A percentile compares a stretch with the other conserved stretches of the same genome.
These are phyloP conservation scores for Tolypocladium cylindrosporum DNA, from an alignment of 2,329 filamentous ascomycete species.

Conservation along the genomic window DNA sequence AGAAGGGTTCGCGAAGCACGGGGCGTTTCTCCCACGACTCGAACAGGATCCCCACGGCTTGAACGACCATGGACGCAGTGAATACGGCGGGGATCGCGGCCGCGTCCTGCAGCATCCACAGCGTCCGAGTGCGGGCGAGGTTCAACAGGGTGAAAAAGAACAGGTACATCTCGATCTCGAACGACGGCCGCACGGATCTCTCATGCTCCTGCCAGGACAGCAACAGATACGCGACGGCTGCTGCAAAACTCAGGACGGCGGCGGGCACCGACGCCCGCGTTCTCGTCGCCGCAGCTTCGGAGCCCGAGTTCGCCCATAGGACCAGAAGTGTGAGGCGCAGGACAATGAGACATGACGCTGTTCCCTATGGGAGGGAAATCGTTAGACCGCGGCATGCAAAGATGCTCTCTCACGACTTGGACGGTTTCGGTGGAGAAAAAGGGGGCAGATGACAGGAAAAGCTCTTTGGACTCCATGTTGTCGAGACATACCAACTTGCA, in stretches of 20 bases:
- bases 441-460: too few species aligned
- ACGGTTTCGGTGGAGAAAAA: too few species aligned
- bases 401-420: too few species aligned
- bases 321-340: background rate
- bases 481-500: too few species aligned
- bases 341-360: background rate
- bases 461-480: too few species aligned
- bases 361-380: too few species aligned
- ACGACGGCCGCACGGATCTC: background rate
- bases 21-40: conserved; percentile 3
- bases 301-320: conserved; percentile 1
- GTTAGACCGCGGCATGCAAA: too few species aligned
- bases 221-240: background rate
- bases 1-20: background rate
- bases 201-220: too few species aligned
- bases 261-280: conserved; percentile 1
- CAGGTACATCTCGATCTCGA: conserved; percentile 4
- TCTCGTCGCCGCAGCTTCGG: background rate
- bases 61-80: background rate
- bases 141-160: conserved; percentile 3
- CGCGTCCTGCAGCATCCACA: background rate
- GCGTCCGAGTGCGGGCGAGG: conserved; percentile 1
- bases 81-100: background rate
- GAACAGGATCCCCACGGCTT: conserved; percentile 1
- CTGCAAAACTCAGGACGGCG: conserved; percentile 2